Conservation (phyloP, 768 basidiomycete genomes). For the Collybiopsis luxurians region DNA sequence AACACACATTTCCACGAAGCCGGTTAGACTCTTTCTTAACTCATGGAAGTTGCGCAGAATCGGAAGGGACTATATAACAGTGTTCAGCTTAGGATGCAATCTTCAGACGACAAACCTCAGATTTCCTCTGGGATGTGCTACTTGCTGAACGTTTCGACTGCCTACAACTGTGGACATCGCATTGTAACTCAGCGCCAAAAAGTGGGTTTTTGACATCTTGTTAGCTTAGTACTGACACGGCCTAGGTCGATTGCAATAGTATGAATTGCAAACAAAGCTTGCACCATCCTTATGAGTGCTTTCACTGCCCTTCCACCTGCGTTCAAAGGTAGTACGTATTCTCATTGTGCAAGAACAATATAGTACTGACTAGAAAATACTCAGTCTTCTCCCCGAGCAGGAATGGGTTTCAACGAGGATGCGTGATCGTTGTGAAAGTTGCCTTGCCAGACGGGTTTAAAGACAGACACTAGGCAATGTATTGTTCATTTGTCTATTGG, state of each 20-base stretch:
- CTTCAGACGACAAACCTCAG: too few species aligned
- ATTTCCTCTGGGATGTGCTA: too few species aligned
- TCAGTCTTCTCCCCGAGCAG: neutral
- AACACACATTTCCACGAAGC: too few species aligned
- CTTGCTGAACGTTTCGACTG: slow-evolving; percentile 15
- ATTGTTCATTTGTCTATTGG: too few species aligned
- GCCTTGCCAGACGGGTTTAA: neutral
- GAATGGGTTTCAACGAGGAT: neutral
- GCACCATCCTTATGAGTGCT: slow-evolving; percentile 31
- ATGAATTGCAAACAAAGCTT: neutral
- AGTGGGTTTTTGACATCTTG: too few species aligned
- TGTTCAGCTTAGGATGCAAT: too few species aligned
- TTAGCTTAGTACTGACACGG: neutral
- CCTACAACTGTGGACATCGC: neutral
- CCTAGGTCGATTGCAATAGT: slow-evolving; percentile 48
- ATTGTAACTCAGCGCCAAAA: neutral
- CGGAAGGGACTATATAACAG: too few species aligned
- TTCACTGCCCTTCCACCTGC: slow-evolving; percentile 34
- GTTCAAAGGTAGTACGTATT: slow-evolving; percentile 28
- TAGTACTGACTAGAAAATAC: neutral
- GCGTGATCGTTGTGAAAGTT: neutral
- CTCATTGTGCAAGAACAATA: neutral
- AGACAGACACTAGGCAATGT: too few species aligned
- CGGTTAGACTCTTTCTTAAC: too few species aligned
- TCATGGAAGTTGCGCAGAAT: too few species aligned